Evolutionary conservation across 495 filamentous ascomycete genomes (phyloP), one percentile per base, ranked within the genome.

Genomic region (Beverwykella pulmonaria): DNA sequence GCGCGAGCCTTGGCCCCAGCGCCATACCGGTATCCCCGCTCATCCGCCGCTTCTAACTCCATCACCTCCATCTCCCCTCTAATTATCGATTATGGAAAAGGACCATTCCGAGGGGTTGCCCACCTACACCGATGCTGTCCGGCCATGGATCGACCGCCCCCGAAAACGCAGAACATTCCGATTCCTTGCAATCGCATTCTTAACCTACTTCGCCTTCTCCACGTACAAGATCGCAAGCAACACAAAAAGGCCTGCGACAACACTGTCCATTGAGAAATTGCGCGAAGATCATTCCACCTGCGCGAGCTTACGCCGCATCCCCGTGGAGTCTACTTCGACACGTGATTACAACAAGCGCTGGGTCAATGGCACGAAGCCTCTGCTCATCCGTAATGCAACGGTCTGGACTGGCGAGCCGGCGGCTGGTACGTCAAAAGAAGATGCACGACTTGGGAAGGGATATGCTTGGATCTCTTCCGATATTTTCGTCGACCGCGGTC

Each of bases 321-420:
- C 71, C 6, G 25, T 59, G 12, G 66, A 66, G 19, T 41, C 67
- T 1, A 65, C 19, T 9, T 58, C 59, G 20, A 22, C 50, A 22
- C 56, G 73, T 17, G 67, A 73, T n/a, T 39, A 41, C 32, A 75
- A 71, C 55, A 63, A 65, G 22, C 63, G 73, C 26, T 73, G 63
- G 63, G 36, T 73, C 44, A 63, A 63, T 17, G 61, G 63, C 4
- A 65, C 67, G 9, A 63, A 58, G 20, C 54, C 72, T 0, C 25
- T 67, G 2, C 68, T 75, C 19, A 71, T 75, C 30, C 55, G 61
- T 7, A 75, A 75, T 60, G 73, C 73, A 10, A 71, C 73, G 23
- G 46, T 73, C 30, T 75, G 73, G 73, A 71, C 70, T 29, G 73
- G 73, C 7, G 70, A 71, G 32, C 63, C 73, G 1, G 53, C 20